phyloP scores from a whole-genome alignment of 2,329 filamentous ascomycete genomes.

The Clonostachys byssicola region DNA sequence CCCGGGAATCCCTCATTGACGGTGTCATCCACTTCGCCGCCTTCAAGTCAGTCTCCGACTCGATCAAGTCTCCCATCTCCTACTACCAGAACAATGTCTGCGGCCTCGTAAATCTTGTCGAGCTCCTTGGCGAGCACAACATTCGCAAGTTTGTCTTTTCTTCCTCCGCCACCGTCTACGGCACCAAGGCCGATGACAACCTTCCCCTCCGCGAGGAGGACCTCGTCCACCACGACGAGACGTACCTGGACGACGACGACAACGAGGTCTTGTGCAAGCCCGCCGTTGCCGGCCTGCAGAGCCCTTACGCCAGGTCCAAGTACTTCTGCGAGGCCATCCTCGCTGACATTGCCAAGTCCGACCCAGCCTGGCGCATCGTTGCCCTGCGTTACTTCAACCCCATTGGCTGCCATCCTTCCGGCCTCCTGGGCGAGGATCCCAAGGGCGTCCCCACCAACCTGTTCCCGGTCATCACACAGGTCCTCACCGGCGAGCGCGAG shows the following conservation, averaged over 20 bases:
- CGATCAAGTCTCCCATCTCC: conserved; percentile 52
- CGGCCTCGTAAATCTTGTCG: conserved; percentile 56
- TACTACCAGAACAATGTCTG: conserved; percentile 68
- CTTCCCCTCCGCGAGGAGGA: conserved; percentile 50
- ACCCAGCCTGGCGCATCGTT: conserved; percentile 59
- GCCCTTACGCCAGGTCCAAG: conserved; percentile 63
- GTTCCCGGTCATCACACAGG: conserved; percentile 59
- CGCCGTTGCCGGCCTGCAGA: conserved; percentile 49
- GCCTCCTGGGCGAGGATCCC: conserved; percentile 60
- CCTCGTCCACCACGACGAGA: conserved; percentile 45
- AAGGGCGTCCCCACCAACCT: conserved; percentile 58
- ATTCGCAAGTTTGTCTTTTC: conserved; percentile 67
- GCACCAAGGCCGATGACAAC: conserved; percentile 44
- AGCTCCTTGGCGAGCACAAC: conserved; percentile 49
- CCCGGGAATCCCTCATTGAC: conserved; percentile 40
- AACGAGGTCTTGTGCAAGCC: conserved; percentile 19
- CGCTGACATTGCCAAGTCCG: conserved; percentile 54
- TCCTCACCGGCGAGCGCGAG: conserved; percentile 48
- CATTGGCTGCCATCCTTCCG: conserved; percentile 61
- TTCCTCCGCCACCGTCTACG: conserved; percentile 65
- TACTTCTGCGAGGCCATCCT: conserved; percentile 66
- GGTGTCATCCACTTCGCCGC: conserved; percentile 70
- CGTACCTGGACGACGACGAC: conserved; percentile 34
- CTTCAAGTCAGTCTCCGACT: conserved; percentile 62
- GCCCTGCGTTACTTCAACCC: conserved; percentile 66